Evolutionary conservation across 768 basidiomycete genomes (phyloP), one percentile per base, ranked within the genome.

Genomic region (Clathrus columnatus): DNA sequence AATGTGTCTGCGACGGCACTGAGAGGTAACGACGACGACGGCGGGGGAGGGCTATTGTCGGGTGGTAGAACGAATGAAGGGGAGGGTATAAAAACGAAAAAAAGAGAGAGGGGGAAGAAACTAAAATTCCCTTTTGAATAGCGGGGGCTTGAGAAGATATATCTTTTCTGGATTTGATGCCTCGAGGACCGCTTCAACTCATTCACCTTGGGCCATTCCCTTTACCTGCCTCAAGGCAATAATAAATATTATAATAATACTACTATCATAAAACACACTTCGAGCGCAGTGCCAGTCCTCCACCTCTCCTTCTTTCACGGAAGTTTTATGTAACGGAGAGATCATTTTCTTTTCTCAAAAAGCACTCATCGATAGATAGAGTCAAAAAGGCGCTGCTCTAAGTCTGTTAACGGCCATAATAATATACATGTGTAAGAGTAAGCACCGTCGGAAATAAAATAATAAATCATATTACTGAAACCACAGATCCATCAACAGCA

Each of bases 111-210:
- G 45, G 44, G 7, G 36, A n/a, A 36, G 36, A n/a, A 36, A 36
- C 36, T 36, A 36, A 36, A 36, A n/a, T n/a, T n/a, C n/a, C n/a
- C 2, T 36, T 36, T 20, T 29, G 24, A 29, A 2, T 1, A 1
- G 18, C 5, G 24, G 24, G 26, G 32, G 21, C 26, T 36, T 18
- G 18, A n/a, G 23, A 28, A 53, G 41, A n/a, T 42, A 27, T 26
- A 42, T 28, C 23, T 55, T 47, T 46, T 32, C 54, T 48, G 45
- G 46, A 20, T 30, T n/a, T 55, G 54, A 55, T 55, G 54, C 54
- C 54, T 55, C 54, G 54, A 55, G 54, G 54, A 43, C 54, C 54
- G 54, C 45, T 55, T 55, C 54, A 53, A 43, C 20, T 43, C 10
- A 47, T 47, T 47, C 21, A 36, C 36, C 36, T 36, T 36, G 36